Base-by-base conservation (phyloP, 805 yeast species). In the Sugiyamaella floridensis region DNA sequence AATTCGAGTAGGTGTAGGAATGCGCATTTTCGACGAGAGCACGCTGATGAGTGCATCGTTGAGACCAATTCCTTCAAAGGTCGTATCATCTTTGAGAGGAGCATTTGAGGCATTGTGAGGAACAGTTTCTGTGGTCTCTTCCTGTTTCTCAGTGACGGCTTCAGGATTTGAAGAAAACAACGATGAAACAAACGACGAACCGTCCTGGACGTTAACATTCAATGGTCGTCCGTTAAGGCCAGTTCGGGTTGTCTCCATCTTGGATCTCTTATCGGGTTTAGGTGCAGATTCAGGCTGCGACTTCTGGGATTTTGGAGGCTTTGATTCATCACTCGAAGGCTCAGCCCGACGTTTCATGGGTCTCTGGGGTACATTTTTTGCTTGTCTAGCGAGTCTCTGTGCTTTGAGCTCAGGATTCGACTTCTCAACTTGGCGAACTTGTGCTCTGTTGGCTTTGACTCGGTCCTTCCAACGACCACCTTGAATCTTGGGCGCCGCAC, bases 401-500 rank as follows among this genome's bases (percentile, higher is more conserved):
- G 42, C 14, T 41, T 19, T 18, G 19, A 47, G 43, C 32, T 45
- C 48, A 4, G 52, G 47, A 9, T 16, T 40, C n/a, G 26, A 40
- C 32, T 44, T 47, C 37, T 41, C 54, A 54, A 16, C 53, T 55
- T n/a, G 58, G 72, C 60, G 64, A 18, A 40, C 20, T 43, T 49
- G 48, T 9, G 52, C 34, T 43, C 40, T 63, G 61, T 80, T 82
- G 54, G 79, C 70, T 63, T 79, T 80, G 60, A 93, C 73, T 57
- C 95, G 77, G 53, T 88, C 95, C 60, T 79, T 83, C 96, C 96
- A 88, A 58, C 77, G 77, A 14, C 95, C 96, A 40, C 92, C 92
- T 1, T 78, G 72, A 4, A 48, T 41, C 18, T 51, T 46, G 32
- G 50, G 26, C 5, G 43, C 45, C 2, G 40, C 43, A 3, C 54